phyloP scores from a whole-genome alignment of 345 rosid genomes.

The Theobroma cacao region DNA sequence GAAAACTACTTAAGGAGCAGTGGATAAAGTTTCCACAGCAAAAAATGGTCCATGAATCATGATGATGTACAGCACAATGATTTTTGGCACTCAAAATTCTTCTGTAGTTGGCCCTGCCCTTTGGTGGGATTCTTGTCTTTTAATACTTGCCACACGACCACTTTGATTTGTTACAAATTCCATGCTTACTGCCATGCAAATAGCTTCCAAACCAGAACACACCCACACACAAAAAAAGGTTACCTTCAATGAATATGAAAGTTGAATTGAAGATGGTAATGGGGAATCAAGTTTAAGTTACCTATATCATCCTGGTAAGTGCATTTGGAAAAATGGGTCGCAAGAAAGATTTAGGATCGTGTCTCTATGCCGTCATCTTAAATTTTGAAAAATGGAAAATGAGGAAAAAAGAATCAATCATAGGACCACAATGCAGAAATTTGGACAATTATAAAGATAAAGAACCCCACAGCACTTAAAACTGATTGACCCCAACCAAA shows the following conservation, averaged over 20 bases:
- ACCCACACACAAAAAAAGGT: neutral
- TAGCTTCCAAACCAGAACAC: neutral
- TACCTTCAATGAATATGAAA: neutral
- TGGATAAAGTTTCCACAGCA: neutral
- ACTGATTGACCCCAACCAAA: neutral
- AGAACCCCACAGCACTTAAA: slow-evolving; percentile 1
- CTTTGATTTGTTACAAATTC: neutral
- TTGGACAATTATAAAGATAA: neutral
- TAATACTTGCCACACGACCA: neutral
- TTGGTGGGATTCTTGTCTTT: neutral
- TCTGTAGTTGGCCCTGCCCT: neutral
- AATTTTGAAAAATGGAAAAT: slow-evolving; percentile 2
- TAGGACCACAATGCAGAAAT: neutral
- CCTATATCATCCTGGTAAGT: neutral
- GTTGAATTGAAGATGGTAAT: neutral
- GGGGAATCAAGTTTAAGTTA: neutral
- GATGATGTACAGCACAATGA: neutral
- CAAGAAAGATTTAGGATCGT: neutral
- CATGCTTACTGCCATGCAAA: neutral
- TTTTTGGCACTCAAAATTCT: neutral
- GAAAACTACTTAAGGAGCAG: neutral
- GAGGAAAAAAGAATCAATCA: neutral
- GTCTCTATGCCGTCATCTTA: neutral
- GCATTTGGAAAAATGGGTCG: neutral
- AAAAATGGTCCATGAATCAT: slow-evolving; percentile 3